Evolutionary conservation across 2,329 filamentous ascomycete genomes (phyloP), one percentile per base, ranked within the genome.

Genomic region (Onygenales sp.): DNA sequence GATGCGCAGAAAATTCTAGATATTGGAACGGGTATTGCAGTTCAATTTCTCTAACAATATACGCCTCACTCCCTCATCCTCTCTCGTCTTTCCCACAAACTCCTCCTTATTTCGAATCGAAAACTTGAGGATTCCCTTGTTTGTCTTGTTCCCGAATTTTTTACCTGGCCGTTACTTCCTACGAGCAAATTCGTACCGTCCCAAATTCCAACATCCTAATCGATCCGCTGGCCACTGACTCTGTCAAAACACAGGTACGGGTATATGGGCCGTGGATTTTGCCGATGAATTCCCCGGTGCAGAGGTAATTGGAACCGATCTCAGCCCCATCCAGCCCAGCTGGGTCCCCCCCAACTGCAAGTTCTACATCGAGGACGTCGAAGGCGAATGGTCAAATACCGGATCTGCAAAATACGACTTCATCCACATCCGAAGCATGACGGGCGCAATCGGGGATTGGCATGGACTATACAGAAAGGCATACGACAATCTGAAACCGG

Each of bases 281-380:
- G 57, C 57, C 3, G 58, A 57, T 32, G 39, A 52, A 73, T 56
- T 57, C 59, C 54, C 58, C n/a, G 60, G 59, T 31, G 68, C 70
- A 17, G 58, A 64, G n/a, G 65, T 77, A 45, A 65, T 68, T 4
- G 74, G 72, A 42, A 72, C 66, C 11, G 72, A 74, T 55, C 66
- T 74, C 43, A 70, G 67, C 2, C 70, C 73, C 46, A 74, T 74
- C 43, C 73, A 75, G 57, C 72, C 71, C 8, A 62, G 64, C 53
- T 69, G 66, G 61, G 51, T 62, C 21, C 61, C 57, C 9, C 58
- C 54, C 8, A 56, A 57, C 42, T n/a, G 57, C 11, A 39, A 44
- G 34, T 60, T 60, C 21, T 51, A 56, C 49, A 51, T 58, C 31
- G 52, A 57, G 32, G 57, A 59, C 39, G 45, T 53, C 6, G 54